Percentiles rank a stretch among this genome's conserved stretches.
phyloP scores from a whole-genome alignment of 73 alveolate species.

The Halteria grandinella region DNA sequence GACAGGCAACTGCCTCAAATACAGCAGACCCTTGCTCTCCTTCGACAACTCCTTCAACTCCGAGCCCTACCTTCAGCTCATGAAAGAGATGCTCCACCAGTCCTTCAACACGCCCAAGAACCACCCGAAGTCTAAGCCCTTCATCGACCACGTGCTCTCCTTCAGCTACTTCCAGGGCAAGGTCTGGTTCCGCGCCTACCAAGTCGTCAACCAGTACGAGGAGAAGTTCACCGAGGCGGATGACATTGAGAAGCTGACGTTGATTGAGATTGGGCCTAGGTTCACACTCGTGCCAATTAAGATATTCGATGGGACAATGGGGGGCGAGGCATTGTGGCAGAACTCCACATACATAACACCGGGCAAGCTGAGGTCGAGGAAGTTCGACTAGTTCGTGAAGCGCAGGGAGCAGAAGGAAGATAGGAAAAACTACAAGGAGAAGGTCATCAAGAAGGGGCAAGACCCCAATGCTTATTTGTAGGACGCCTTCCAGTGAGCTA shows the following conservation, averaged over 20 bases:
- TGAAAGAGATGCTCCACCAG: conserved; percentile 88
- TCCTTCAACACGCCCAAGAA: conserved; percentile 92
- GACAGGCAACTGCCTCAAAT: conserved; percentile 97
- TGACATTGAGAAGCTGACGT: conserved; percentile 82
- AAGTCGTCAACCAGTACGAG: conserved; percentile 82
- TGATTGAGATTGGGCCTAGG: conserved; percentile 98
- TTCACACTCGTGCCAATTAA: conserved; percentile 89
- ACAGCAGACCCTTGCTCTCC: conserved; percentile 94
- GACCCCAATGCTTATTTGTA: conserved; percentile 39
- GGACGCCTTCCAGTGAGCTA: conserved; percentile 28
- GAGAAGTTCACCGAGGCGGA: conserved; percentile 89
- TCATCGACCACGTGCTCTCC: conserved; percentile 94
- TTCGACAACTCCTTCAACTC: conserved; percentile 87
- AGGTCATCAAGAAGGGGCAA: not conserved
- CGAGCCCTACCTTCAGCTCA: conserved; percentile 75
- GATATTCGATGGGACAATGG: conserved; percentile 86
- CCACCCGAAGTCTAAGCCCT: conserved; percentile 98
- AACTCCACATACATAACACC: conserved; percentile 91
- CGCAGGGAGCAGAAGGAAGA: conserved; percentile 22
- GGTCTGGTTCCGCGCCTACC: conserved; percentile 94
- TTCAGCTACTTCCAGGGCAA: conserved; percentile 84
- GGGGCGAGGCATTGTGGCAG: conserved; percentile 94
- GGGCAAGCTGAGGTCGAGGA: conserved; percentile 65
- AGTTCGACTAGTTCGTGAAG: conserved; percentile 49
- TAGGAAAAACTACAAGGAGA: not conserved